A percentile compares a stretch with the other conserved stretches of the same genome.
Evolutionary conservation across 257 asterid species (phyloP).

Genomic region (Nicotiana noctiflora): DNA sequence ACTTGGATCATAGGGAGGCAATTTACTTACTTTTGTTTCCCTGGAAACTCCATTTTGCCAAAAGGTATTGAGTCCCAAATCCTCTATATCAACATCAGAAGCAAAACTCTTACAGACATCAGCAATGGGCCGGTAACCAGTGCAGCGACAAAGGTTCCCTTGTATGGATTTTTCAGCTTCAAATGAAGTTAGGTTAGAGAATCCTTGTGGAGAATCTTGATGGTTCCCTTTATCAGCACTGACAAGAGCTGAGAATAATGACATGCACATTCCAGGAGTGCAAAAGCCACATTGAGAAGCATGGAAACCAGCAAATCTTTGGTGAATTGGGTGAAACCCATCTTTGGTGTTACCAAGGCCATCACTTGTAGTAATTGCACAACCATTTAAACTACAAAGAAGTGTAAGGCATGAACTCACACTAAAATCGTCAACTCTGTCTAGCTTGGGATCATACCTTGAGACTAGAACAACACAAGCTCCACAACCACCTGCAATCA

Average conservation of each 20-base stretch:
- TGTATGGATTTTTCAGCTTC: constrained; percentile 59
- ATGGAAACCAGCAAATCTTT: constrained; percentile 67
- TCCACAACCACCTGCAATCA: constrained; percentile 64
- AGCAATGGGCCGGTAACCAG: constrained; percentile 72
- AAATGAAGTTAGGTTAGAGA: constrained; percentile 47
- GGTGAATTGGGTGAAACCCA: constrained; percentile 69
- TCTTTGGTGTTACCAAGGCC: constrained; percentile 67
- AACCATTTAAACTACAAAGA: constrained; percentile 57
- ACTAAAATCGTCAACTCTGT: constrained; percentile 31
- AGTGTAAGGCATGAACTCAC: constrained; percentile 66
- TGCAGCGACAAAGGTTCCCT: constrained; percentile 69
- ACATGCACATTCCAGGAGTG: constrained; percentile 76
- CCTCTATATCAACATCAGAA: constrained; percentile 61
- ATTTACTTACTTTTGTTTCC: constrained; percentile 23
- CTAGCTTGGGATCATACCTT: constrained; percentile 30
- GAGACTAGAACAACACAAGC: constrained; percentile 69
- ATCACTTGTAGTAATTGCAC: constrained; percentile 61
- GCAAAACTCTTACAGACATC: constrained; percentile 70
- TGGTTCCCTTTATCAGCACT: constrained; percentile 37
- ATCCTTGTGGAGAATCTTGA: constrained; percentile 37
- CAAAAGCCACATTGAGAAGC: constrained; percentile 82
- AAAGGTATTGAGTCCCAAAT: constrained; percentile 55
- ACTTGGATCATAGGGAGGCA: constrained; percentile 37
- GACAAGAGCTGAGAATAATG: constrained; percentile 54
- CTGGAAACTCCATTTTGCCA: constrained; percentile 39